Conservation (phyloP, 805 yeast genomes). For the Limtongia smithiae region DNA sequence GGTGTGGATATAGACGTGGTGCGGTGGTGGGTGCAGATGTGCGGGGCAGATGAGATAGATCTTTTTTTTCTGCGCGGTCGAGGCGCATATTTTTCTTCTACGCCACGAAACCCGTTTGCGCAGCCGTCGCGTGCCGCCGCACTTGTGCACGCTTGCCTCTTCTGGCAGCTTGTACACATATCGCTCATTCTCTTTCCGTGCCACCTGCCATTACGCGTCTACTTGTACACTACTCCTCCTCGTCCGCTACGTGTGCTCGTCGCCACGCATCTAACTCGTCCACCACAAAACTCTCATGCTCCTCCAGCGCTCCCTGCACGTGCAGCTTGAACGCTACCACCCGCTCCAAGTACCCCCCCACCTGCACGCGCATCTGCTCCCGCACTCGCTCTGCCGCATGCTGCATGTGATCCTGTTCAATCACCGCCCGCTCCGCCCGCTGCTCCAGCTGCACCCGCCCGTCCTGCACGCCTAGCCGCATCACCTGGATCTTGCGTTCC, state of each 20-base stretch:
- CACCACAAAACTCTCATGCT: conserved; percentile 48
- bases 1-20: neutral
- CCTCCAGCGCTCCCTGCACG: conserved; percentile 62
- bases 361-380: conserved; percentile 49
- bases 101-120: too few relatives aligned
- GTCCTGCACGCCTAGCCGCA: conserved; percentile 49
- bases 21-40: too few relatives aligned
- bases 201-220: too few relatives aligned
- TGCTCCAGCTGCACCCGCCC: conserved; percentile 49
- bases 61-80: too few relatives aligned
- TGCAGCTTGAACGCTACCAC: conserved; percentile 63
- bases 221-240: too few relatives aligned
- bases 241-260: too few relatives aligned
- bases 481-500: conserved; percentile 54
- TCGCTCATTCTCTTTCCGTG: too few relatives aligned
- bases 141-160: too few relatives aligned
- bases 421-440: conserved; percentile 49
- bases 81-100: too few relatives aligned
- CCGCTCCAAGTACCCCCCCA: conserved; percentile 56
- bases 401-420: conserved; percentile 51
- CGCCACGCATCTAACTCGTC: conserved; percentile 37
- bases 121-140: too few relatives aligned
- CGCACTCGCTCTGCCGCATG: conserved; percentile 48
- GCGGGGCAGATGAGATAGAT: too few relatives aligned
- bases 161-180: too few relatives aligned